A percentile compares a stretch with the other conserved stretches of the same genome.
Evolutionary conservation across 495 filamentous ascomycete species (phyloP).

Genomic region (Gamarada debralockiae): DNA sequence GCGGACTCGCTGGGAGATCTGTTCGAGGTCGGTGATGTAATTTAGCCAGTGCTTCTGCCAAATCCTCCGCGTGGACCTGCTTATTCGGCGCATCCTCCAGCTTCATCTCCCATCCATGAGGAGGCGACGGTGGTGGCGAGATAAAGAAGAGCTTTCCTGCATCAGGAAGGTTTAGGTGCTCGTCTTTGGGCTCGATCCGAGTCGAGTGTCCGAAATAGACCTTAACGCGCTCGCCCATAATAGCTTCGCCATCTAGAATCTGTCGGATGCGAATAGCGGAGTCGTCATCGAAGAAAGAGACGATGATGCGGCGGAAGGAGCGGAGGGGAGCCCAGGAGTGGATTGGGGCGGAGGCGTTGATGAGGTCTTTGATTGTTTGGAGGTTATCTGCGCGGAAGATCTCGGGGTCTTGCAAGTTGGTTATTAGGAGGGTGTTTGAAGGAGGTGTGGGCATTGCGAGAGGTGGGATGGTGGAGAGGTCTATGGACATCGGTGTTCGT

Average conservation of each 20-base stretch:
- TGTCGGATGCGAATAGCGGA: conserved; percentile 71
- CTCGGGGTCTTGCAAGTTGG: conserved; percentile 71
- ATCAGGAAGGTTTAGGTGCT: conserved; percentile 78
- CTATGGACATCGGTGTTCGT: conserved; percentile 67
- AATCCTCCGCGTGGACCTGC: conserved; percentile 85
- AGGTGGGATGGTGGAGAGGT: conserved; percentile 76
- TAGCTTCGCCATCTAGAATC: conserved; percentile 63
- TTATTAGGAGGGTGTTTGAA: conserved; percentile 92
- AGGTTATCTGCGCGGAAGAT: conserved; percentile 80
- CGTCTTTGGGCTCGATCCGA: conserved; percentile 48
- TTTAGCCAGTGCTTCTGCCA: conserved; percentile 73
- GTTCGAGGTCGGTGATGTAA: conserved; percentile 42
- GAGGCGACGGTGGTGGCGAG: conserved; percentile 85
- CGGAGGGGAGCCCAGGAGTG: conserved; percentile 90
- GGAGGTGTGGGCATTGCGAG: conserved; percentile 76
- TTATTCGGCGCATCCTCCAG: conserved; percentile 92
- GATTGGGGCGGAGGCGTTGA: conserved; percentile 64
- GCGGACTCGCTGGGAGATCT: conserved; percentile 21
- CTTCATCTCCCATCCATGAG: conserved; percentile 88
- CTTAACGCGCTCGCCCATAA: conserved; percentile 66
- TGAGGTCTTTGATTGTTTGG: conserved; percentile 66
- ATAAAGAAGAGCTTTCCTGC: conserved; percentile 95
- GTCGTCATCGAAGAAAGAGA: conserved; percentile 72
- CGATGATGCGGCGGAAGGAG: conserved; percentile 87
- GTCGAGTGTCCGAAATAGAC: conserved; percentile 90